Evolutionary conservation across 2,329 filamentous ascomycete species (phyloP).

Genomic region (Neofusicoccum laricinum): DNA sequence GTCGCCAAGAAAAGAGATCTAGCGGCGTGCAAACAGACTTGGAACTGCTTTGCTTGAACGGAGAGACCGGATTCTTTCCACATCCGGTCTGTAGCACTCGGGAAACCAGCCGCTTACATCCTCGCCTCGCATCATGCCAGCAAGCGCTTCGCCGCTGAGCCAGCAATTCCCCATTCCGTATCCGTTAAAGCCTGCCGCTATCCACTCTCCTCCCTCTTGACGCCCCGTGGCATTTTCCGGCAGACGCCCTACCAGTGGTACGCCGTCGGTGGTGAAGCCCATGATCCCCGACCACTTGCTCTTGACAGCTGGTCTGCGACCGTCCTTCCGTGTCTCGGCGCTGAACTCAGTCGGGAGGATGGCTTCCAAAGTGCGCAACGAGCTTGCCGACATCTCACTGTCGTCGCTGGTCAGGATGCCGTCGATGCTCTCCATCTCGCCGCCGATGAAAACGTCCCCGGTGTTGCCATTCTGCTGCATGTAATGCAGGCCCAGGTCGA

Average conservation of each 20-base stretch:
- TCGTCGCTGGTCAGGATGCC: constrained; percentile 21
- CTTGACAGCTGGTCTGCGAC: constrained; percentile 27
- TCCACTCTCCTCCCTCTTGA: constrained; percentile 33
- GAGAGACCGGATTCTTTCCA: neutral
- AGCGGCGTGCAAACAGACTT: neutral
- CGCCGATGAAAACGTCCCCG: constrained; percentile 21
- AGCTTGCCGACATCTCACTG: neutral
- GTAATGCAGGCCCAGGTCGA: neutral
- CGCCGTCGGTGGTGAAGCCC: constrained; percentile 46
- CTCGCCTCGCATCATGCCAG: constrained; percentile 19
- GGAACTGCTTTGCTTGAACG: neutral
- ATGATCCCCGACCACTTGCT: constrained; percentile 52
- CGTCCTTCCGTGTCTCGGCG: constrained; percentile 18
- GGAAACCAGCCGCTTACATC: neutral
- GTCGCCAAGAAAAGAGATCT: too few species aligned
- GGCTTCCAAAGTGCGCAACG: constrained; percentile 13
- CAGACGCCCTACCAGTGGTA: constrained; percentile 53
- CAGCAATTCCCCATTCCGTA: constrained; percentile 23
- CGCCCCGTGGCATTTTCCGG: constrained; percentile 31
- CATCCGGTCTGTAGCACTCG: neutral
- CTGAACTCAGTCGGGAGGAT: constrained; percentile 19
- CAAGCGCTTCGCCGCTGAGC: constrained; percentile 20
- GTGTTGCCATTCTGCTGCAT: constrained; percentile 19
- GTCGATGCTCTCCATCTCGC: constrained; percentile 19
- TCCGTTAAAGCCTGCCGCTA: constrained; percentile 21